These are phyloP conservation scores for Aspergillus sergii DNA, from an alignment of 2,329 filamentous ascomycete genomes.

Conservation along the genomic window DNA sequence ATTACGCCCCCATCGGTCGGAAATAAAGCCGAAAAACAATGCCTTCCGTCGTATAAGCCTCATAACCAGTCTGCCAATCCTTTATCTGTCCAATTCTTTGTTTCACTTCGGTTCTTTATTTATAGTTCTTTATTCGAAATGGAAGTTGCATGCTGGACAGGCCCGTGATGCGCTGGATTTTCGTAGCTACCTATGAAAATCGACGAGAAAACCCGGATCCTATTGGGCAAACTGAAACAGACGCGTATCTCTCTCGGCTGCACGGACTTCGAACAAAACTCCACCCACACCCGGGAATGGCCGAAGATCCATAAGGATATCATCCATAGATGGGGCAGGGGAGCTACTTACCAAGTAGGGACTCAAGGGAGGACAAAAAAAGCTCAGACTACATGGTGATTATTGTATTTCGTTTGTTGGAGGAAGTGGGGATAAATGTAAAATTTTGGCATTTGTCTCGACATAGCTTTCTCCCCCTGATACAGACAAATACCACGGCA, in stretches of 20 bases:
- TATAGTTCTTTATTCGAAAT: not conserved
- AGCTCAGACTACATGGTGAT: not conserved
- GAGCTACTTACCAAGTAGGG: not conserved
- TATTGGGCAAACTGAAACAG: slow-evolving; percentile 33
- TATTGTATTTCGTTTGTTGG: not conserved
- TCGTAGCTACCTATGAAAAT: slow-evolving; percentile 2
- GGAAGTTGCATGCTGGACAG: not conserved
- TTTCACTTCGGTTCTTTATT: not conserved
- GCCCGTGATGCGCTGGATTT: not conserved
- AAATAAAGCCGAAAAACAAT: slow-evolving; percentile 2
- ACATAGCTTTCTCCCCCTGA: not conserved
- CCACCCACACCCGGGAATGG: slow-evolving; percentile 29
- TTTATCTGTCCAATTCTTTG: not conserved
- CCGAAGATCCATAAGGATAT: slow-evolving; percentile 17
- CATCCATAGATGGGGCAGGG: not conserved
- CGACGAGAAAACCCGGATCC: not conserved
- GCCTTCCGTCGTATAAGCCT: not conserved
- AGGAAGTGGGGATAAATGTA: not conserved
- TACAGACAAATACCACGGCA: not conserved
- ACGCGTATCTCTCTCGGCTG: slow-evolving; percentile 40
- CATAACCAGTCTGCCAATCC: not conserved
- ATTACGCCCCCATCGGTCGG: slow-evolving; percentile 2
- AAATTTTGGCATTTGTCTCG: not conserved
- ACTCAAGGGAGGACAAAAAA: not conserved
- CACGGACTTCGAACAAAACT: slow-evolving; percentile 31